Conservation (phyloP, 1,284 basidiomycete genomes). For the Cutaneotrichosporon sp. region DNA sequence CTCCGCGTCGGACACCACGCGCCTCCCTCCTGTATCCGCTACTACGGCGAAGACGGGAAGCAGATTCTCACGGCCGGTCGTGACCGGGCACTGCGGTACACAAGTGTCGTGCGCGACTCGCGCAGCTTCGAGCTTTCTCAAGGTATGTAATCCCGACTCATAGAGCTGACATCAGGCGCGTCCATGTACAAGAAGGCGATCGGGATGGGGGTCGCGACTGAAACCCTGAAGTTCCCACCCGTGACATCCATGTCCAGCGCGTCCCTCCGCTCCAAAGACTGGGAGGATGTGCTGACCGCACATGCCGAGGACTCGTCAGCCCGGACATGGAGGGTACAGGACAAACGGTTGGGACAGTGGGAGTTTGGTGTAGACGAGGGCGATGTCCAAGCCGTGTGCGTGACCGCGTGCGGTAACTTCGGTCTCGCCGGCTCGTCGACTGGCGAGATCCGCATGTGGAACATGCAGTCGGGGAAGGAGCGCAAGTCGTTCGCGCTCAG, state of each 20-base stretch:
- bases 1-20: constrained; percentile 85
- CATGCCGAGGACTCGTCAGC: constrained; percentile 76
- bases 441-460: constrained; percentile 81
- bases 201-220: constrained; percentile 69
- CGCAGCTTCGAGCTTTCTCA: constrained; percentile 91
- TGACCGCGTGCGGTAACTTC: constrained; percentile 95
- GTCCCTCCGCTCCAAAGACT: constrained; percentile 79
- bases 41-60: constrained; percentile 95
- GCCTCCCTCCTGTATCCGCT: constrained; percentile 86
- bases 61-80: constrained; percentile 75
- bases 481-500: constrained; percentile 64
- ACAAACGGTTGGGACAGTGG: constrained; percentile 72
- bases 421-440: constrained; percentile 75
- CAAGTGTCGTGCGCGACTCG: constrained; percentile 88
- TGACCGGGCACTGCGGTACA: constrained; percentile 82
- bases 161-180: constrained; percentile 55
- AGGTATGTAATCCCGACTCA: constrained; percentile 53
- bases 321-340: constrained; percentile 78
- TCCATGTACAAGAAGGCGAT: constrained; percentile 81
- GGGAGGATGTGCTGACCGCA: constrained; percentile 92
- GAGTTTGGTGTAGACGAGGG: constrained; percentile 50
- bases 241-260: constrained; percentile 75
- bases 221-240: constrained; percentile 74
- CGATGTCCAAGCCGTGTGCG: constrained; percentile 66
- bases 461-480: constrained; percentile 89